Base-by-base conservation (phyloP, 2,329 filamentous ascomycete genomes). In the Alternaria gaisen region DNA sequence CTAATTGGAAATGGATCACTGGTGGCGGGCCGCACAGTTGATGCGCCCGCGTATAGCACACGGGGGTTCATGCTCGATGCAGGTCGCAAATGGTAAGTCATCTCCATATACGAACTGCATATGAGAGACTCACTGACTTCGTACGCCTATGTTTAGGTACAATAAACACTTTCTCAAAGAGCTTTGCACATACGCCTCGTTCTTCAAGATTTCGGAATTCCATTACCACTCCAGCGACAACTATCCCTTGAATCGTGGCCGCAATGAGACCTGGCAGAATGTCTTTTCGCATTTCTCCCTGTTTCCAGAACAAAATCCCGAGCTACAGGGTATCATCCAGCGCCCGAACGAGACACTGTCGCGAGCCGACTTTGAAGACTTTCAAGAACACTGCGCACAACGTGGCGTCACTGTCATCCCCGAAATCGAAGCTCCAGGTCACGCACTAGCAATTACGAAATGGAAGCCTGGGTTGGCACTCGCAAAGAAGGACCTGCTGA, bases 201-300 rank as follows among this genome's bases (percentile, higher is more conserved):
- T 82, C 68, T 84, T 83, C 74, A 84, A 83, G 68, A 75, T 83
- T 67, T 80, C 78, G 12, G 81, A 83, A 63, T 83, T 84, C 51
- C 83, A 84, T 57, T 83, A 83, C 63, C 83, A 84, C 63, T 79
- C 80, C 7, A 83, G 80, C 67, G 83, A 84, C 70, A 84, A 84
- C 61, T 83, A 82, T 60, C 81, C 81, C 0, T 64, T 84, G 42
- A 83, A 82, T 58, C 78, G 82, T 8, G 82, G 82, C 1, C 78
- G 71, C 48, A 84, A 84, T 52, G 78, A 80, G 42, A 82, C 82
- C 0, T 83, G 81, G 81, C 65, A 75, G 26, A 62, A 82, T 5
- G 80, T 84, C 8, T 84, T 83, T 62, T 80, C 80, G 0, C 80
- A 81, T 44, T 83, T 83, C 58, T 80, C 78, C 2, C 75, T 82